phyloP scores from a whole-genome alignment of 2,329 filamentous ascomycete species.

The Neonectria magnoliae region DNA sequence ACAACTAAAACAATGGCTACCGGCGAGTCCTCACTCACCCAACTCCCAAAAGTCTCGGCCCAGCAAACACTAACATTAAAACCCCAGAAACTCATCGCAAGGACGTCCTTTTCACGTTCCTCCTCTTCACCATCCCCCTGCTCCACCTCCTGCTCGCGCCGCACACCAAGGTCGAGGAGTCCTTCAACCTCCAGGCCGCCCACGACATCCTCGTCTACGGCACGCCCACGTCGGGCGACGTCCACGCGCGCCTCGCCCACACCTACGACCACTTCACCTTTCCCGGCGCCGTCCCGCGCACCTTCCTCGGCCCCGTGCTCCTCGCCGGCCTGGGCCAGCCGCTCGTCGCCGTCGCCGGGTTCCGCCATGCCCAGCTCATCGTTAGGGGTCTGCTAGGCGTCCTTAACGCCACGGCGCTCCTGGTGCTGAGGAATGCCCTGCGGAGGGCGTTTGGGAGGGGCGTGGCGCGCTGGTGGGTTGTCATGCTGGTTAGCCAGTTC shows the following conservation, averaged over 20 bases:
- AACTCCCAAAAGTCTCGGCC: neutral
- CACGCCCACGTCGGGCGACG: conserved; percentile 67
- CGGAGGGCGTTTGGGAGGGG: conserved; percentile 73
- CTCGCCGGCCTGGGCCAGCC: conserved; percentile 79
- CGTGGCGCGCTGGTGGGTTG: conserved; percentile 80
- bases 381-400: conserved; percentile 82
- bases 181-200: conserved; percentile 93
- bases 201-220: conserved; percentile 91
- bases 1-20: conserved; percentile 35
- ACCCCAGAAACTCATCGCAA: neutral
- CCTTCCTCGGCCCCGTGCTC: conserved; percentile 83
- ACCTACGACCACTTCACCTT: conserved; percentile 92
- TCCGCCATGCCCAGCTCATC: conserved; percentile 66
- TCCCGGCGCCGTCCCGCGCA: conserved; percentile 89
- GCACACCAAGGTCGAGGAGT: conserved; percentile 98
- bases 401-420: conserved; percentile 75
- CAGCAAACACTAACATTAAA: conserved; percentile 5
- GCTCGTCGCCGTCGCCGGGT: conserved; percentile 65
- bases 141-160: conserved; percentile 80
- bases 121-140: conserved; percentile 66
- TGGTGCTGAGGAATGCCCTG: conserved; percentile 72
- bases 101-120: conserved; percentile 41
- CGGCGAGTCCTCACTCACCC: conserved; percentile 20
- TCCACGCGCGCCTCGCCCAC: conserved; percentile 62
- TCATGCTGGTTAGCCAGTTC: conserved; percentile 86